phyloP scores from a whole-genome alignment of 1,284 basidiomycete species.

The Coniferiporia weirii region DNA sequence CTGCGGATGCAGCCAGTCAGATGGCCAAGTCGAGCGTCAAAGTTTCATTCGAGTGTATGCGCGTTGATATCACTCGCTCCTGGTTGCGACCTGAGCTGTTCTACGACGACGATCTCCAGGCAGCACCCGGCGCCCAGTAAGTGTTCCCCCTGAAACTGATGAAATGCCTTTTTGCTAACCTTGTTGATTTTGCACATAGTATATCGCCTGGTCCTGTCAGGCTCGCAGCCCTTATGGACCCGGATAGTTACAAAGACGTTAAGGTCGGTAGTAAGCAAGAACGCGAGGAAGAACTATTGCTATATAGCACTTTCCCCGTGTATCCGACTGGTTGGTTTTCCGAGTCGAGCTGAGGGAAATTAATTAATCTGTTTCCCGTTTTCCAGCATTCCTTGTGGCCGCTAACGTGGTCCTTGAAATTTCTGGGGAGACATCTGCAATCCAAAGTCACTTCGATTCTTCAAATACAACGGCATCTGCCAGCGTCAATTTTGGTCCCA shows the following conservation, averaged over 20 bases:
- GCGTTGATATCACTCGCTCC: not conserved
- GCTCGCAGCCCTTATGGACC: conserved; percentile 5
- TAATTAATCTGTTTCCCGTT: not conserved
- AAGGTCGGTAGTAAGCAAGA: not conserved
- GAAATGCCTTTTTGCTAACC: not conserved
- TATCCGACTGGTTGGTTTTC: not conserved
- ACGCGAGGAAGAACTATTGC: not conserved
- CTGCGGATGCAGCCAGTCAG: not conserved
- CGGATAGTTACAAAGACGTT: not conserved
- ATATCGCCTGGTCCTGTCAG: not conserved
- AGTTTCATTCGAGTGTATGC: conserved; percentile 3
- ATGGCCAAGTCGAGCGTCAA: conserved; percentile 3
- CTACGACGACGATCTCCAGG: conserved; percentile 7
- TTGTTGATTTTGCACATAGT: not conserved
- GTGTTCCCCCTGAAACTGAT: not conserved
- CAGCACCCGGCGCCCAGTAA: not conserved
- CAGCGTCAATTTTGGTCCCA: not conserved
- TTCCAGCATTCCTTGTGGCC: not conserved
- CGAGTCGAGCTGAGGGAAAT: not conserved
- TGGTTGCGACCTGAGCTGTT: conserved; percentile 9
- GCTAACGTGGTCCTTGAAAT: conserved; percentile 6
- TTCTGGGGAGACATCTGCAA: conserved; percentile 1
- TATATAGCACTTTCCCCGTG: not conserved
- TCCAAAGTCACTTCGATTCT: conserved; percentile 3
- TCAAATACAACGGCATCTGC: not conserved